Base-by-base conservation (phyloP, 2,329 filamentous ascomycete species). In the Neonectria sp. region DNA sequence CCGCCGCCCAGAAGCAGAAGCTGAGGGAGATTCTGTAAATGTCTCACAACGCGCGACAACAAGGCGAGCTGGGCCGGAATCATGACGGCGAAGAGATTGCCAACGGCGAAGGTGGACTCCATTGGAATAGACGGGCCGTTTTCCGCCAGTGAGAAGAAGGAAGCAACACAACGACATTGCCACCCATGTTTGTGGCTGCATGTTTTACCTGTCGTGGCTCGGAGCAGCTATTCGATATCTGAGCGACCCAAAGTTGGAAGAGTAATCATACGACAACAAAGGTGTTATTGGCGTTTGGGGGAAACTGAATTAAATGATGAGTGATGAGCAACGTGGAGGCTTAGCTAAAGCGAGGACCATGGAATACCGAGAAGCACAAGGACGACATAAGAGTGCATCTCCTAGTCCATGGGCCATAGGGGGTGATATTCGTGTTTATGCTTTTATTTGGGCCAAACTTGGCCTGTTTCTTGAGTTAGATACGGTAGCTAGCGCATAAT, bases 11-110 rank as follows among this genome's bases (percentile, higher is more conserved):
- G 83, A 98, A 97, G 86, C 84, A 90, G 71, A 87, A 92, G 78
- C 82, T 99, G 71, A 93, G 88, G 82, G 92, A 95, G 75, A 93
- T 97, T 75, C 84, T 99, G 72, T 91, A 79, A 83, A 63, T 53
- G 33, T 51, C 57, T 31, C 40, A 15, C 40, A 15, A 55, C 4
- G 25, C 31, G 40, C n/a, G 27, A 40, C 13, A 24, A 55, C 45
- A 25, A 57, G 52, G n/a, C 33, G 37, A 52, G 17, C 24, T 46
- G 17, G 21, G 29, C 25, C 53, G 11, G 31, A 29, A n/a, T 13
- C 25, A 29, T 9, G 17, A 13, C 25, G 8, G 21, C n/a, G 1
- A 9, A 37, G 2, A 35, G 27, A 52, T 17, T 25, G n/a, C 45
- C 27, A 45, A 21, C 15, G 33, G 17, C 43, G n/a, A 21, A 43